A percentile compares a stretch with the other conserved stretches of the same genome.
Conservation (phyloP, 257 asterid genomes). For the Solanum chilense region DNA sequence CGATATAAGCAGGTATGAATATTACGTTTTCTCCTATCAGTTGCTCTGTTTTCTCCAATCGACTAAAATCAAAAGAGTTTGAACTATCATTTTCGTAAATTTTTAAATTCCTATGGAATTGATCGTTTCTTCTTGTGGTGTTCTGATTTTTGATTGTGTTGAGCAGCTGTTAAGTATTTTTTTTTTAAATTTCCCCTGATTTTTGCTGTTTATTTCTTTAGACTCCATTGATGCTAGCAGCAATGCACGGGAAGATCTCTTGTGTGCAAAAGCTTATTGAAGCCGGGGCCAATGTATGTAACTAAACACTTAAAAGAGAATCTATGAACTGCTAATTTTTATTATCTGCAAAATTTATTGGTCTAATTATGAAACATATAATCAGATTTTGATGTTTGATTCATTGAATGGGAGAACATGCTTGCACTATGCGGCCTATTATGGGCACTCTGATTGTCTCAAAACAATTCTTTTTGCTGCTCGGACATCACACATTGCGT, state of each 20-base stretch:
- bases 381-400: constrained; percentile 89
- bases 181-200: neutral
- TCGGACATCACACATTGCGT: constrained; percentile 61
- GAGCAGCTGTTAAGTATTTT: neutral
- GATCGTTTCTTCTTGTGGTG: neutral
- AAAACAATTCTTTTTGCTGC: constrained; percentile 67
- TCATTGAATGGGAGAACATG: constrained; percentile 82
- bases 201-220: constrained; percentile 22
- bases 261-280: constrained; percentile 77
- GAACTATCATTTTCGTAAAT: neutral
- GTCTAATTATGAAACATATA: constrained; percentile 3
- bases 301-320: neutral
- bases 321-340: neutral
- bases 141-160: neutral
- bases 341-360: neutral
- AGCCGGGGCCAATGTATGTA: constrained; percentile 86
- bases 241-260: constrained; percentile 92
- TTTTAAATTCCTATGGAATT: neutral
- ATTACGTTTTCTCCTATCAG: neutral
- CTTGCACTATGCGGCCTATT: constrained; percentile 92
- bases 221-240: constrained; percentile 99
- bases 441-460: constrained; percentile 82
- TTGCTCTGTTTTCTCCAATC: neutral
- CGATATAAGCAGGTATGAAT: constrained; percentile 67
- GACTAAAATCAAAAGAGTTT: neutral